These are phyloP conservation scores for Neonothopanus nambi DNA, from an alignment of 1,284 basidiomycete species.

Conservation along the genomic window DNA sequence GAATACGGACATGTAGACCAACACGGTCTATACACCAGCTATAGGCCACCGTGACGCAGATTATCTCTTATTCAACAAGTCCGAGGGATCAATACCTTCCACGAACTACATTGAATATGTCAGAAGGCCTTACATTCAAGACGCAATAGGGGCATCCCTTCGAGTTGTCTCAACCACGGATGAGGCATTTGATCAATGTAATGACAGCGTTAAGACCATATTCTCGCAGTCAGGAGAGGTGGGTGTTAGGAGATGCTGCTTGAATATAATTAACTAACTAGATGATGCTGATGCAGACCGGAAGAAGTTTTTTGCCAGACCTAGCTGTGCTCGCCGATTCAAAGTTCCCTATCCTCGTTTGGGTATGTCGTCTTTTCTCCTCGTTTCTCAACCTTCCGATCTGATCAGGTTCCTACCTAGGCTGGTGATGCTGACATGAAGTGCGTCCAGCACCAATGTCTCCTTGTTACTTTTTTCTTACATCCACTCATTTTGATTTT, in stretches of 20 bases:
- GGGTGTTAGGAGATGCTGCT: neutral
- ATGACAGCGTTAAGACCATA: conserved; percentile 16
- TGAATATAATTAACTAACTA: neutral
- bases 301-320: conserved; percentile 33
- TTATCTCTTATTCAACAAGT: conserved; percentile 32
- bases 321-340: conserved; percentile 34
- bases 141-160: conserved; percentile 30
- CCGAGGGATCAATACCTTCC: too few species aligned
- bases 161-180: too few species aligned
- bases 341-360: conserved; percentile 12
- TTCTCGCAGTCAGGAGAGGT: conserved; percentile 15
- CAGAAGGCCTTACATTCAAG: conserved; percentile 24
- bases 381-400: neutral
- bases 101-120: conserved; percentile 31
- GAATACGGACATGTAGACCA: conserved; percentile 11
- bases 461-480: neutral
- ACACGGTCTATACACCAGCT: conserved; percentile 33
- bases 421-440: conserved; percentile 40
- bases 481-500: neutral
- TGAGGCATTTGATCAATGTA: conserved; percentile 26
- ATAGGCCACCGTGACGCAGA: conserved; percentile 35
- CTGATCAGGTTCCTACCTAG: conserved; percentile 25
- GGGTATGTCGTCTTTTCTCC: neutral
- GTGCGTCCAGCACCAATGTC: conserved; percentile 16
- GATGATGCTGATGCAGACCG: conserved; percentile 24